Evolutionary conservation across 805 yeast species (phyloP).

Genomic region (Candida schatavii): DNA sequence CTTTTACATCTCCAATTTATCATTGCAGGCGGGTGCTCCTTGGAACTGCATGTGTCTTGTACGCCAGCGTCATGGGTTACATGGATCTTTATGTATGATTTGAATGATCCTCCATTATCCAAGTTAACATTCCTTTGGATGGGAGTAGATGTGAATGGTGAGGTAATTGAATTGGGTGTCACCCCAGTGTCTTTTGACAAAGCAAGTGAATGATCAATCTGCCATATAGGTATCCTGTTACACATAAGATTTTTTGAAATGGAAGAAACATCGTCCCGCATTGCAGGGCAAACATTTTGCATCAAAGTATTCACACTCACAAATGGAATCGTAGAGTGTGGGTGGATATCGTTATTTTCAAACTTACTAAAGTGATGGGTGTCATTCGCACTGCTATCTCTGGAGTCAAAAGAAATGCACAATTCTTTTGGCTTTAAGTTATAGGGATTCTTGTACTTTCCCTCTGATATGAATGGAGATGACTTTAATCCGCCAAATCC

Average conservation of each 20-base stretch:
- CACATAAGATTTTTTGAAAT: neutral
- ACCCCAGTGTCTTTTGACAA: constrained; percentile 2
- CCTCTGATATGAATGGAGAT: constrained; percentile 7
- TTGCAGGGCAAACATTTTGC: neutral
- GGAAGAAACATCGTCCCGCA: neutral
- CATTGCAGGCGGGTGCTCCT: constrained; percentile 10
- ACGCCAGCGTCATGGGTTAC: constrained; percentile 7
- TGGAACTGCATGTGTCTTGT: neutral
- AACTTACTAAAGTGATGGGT: constrained; percentile 1
- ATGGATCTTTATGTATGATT: constrained; percentile 22
- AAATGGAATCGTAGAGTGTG: neutral
- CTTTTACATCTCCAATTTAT: constrained; percentile 29
- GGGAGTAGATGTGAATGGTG: constrained; percentile 12
- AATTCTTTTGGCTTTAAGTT: constrained; percentile 7
- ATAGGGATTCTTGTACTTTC: neutral
- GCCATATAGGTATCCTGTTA: constrained; percentile 17
- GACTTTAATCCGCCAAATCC: neutral
- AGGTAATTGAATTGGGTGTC: constrained; percentile 16
- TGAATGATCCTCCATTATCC: constrained; percentile 19
- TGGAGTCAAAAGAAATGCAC: constrained; percentile 4
- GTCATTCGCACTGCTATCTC: neutral
- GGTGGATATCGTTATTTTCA: neutral
- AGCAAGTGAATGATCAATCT: constrained; percentile 9
- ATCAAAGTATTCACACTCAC: neutral
- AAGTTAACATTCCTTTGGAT: constrained; percentile 9